These are phyloP conservation scores for Cladosporium sp. DNA, from an alignment of 2,329 filamentous ascomycete genomes.

Conservation along the genomic window DNA sequence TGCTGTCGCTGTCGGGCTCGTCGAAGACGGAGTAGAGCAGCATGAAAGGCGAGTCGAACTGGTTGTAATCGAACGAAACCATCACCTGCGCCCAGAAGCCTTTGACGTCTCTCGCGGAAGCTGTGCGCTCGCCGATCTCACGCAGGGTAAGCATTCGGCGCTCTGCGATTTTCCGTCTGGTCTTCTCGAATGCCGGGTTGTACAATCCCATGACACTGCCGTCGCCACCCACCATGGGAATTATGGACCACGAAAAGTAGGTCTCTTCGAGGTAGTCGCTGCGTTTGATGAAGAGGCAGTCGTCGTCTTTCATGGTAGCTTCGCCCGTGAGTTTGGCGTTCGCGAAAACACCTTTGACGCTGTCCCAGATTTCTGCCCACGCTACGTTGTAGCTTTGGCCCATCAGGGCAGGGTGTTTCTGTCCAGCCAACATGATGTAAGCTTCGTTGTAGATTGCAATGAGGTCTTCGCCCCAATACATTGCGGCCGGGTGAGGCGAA, in stretches of 20 bases:
- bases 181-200: constrained; percentile 80
- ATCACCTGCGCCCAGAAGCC: constrained; percentile 70
- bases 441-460: constrained; percentile 70
- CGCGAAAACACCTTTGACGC: constrained; percentile 64
- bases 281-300: constrained; percentile 68
- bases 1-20: constrained; percentile 66
- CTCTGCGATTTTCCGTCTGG: constrained; percentile 71
- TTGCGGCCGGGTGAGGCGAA: constrained; percentile 55
- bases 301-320: constrained; percentile 80
- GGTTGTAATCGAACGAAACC: constrained; percentile 67
- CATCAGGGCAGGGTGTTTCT: constrained; percentile 74
- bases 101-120: constrained; percentile 66
- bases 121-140: constrained; percentile 72
- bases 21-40: constrained; percentile 73
- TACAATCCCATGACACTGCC: constrained; percentile 71
- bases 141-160: constrained; percentile 73
- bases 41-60: constrained; percentile 71
- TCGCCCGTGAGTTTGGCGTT: constrained; percentile 66
- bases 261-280: constrained; percentile 71
- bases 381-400: constrained; percentile 63
- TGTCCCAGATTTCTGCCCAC: constrained; percentile 72
- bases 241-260: constrained; percentile 79
- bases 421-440: constrained; percentile 65
- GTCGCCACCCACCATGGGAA: constrained; percentile 70
- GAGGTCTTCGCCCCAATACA: constrained; percentile 70